Percentiles rank a stretch among this genome's conserved stretches.
Conservation (phyloP, 345 rosid species). For the Kandelia obovata region DNA sequence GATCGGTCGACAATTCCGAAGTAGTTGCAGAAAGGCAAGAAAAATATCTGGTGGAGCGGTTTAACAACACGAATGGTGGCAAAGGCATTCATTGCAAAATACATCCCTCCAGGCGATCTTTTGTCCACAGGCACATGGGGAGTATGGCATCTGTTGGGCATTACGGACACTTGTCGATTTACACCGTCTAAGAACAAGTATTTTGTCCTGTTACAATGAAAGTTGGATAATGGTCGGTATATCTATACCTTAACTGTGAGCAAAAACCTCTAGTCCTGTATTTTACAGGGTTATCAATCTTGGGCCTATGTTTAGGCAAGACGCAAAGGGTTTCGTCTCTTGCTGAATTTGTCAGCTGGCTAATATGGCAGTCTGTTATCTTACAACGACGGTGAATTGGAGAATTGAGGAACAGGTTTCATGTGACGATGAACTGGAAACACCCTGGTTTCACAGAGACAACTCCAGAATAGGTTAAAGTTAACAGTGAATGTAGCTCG, state of each 20-base stretch:
- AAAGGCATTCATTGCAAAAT: constrained; percentile 41
- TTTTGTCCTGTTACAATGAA: constrained; percentile 1
- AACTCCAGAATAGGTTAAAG: background rate
- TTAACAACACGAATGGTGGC: constrained; percentile 49
- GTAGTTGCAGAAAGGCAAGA: constrained; percentile 73
- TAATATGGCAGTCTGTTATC: background rate
- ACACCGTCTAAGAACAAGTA: constrained; percentile 48
- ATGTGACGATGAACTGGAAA: background rate
- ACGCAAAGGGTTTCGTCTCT: background rate
- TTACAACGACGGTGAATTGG: background rate
- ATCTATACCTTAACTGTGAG: no score
- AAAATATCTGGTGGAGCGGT: constrained; percentile 45
- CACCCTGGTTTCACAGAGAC: background rate
- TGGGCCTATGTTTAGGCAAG: background rate
- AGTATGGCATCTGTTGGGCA: constrained; percentile 74
- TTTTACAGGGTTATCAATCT: background rate
- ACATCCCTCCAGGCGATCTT: constrained; percentile 45
- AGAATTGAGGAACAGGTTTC: background rate
- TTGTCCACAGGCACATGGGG: constrained; percentile 59
- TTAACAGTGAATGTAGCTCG: no score
- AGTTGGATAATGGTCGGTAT: no score
- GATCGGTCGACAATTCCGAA: background rate
- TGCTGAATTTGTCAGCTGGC: background rate
- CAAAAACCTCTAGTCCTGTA: no score
- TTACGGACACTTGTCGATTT: constrained; percentile 61